phyloP scores from a whole-genome alignment of 2,329 filamentous ascomycete genomes.

The Alternaria longipes region DNA sequence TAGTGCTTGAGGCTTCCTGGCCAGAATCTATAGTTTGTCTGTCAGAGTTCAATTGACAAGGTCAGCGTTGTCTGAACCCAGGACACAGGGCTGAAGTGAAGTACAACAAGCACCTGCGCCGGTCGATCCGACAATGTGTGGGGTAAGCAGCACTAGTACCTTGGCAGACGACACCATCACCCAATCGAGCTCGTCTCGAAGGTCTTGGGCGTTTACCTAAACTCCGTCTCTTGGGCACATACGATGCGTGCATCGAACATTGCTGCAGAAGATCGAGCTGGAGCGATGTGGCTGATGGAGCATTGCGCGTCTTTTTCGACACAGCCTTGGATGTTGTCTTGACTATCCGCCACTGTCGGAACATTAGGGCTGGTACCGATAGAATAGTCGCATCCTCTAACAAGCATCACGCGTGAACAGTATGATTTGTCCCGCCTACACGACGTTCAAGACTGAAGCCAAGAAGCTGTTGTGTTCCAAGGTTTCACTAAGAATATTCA shows the following conservation, averaged over 20 bases:
- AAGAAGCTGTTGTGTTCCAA: background rate
- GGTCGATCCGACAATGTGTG: constrained; percentile 41
- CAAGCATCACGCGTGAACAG: constrained; percentile 2
- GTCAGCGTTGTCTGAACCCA: constrained; percentile 8
- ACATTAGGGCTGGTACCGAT: background rate
- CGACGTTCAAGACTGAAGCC: background rate
- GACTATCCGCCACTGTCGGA: background rate
- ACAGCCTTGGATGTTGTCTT: background rate
- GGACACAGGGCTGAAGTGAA: constrained; percentile 21
- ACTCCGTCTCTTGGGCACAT: constrained; percentile 25
- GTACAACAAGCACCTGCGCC: constrained; percentile 28
- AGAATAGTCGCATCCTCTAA: background rate
- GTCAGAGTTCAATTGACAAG: background rate
- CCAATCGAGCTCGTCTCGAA: constrained; percentile 24
- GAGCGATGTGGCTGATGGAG: constrained; percentile 7
- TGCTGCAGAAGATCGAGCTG: constrained; percentile 27
- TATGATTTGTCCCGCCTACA: background rate
- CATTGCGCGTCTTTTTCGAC: constrained; percentile 33
- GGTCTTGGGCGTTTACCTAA: constrained; percentile 20
- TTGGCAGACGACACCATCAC: constrained; percentile 45
- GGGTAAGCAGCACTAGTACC: constrained; percentile 31
- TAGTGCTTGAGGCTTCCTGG: background rate
- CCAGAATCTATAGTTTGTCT: background rate
- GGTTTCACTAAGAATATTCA: background rate
- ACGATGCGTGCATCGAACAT: constrained; percentile 33